Conservation (phyloP, 805 yeast genomes). For the Saturnispora quitensis region DNA sequence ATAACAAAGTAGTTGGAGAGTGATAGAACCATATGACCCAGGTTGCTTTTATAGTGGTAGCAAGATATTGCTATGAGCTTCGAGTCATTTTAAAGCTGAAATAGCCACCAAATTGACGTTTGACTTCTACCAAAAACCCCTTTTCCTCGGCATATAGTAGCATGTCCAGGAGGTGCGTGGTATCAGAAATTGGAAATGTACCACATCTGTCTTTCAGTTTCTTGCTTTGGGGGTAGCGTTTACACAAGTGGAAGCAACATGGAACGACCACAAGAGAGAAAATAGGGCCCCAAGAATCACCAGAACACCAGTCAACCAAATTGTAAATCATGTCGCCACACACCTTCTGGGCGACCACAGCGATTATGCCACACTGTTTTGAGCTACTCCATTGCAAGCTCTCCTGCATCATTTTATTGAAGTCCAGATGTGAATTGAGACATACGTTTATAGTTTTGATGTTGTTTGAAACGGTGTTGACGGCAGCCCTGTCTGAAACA, state of each 20-base stretch:
- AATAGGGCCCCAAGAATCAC: neutral
- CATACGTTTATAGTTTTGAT: conserved; percentile 7
- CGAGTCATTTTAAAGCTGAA: neutral
- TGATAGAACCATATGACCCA: neutral
- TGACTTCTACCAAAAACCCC: neutral
- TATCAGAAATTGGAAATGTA: neutral
- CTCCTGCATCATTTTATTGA: conserved; percentile 6
- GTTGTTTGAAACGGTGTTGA: conserved; percentile 9
- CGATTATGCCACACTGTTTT: neutral
- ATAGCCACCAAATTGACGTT: neutral
- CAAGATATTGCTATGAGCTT: neutral
- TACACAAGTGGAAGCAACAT: conserved; percentile 4
- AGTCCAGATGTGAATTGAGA: conserved; percentile 6
- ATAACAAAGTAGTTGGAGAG: neutral
- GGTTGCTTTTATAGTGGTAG: neutral
- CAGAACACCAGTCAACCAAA: conserved; percentile 8
- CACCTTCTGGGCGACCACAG: conserved; percentile 17
- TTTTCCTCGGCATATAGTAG: conserved; percentile 2
- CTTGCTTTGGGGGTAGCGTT: neutral
- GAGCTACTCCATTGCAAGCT: neutral
- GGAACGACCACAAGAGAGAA: neutral
- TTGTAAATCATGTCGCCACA: conserved; percentile 23
- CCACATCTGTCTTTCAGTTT: neutral
- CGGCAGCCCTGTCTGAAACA: neutral
- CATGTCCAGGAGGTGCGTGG: conserved; percentile 8